phyloP scores from a whole-genome alignment of 768 basidiomycete genomes.

The Brasilioporus rufonigricans region DNA sequence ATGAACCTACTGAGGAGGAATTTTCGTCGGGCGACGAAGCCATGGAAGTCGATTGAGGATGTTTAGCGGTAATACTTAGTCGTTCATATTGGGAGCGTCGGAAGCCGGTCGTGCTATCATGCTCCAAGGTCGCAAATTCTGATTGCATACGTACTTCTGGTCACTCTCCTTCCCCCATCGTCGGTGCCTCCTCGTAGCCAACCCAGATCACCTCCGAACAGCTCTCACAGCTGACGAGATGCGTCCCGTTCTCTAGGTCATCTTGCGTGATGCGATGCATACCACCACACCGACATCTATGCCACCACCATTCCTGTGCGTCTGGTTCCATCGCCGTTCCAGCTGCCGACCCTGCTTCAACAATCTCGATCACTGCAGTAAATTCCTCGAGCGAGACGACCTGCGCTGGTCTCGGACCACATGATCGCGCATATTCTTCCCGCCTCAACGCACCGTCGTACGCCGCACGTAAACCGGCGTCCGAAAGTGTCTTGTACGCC shows the following conservation, averaged over 20 bases:
- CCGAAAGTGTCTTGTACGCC: conserved; percentile 63
- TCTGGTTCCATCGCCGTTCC: conserved; percentile 35
- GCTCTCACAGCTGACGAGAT: conserved; percentile 67
- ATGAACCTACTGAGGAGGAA: conserved; percentile 31
- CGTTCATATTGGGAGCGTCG: not conserved
- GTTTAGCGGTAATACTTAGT: not conserved
- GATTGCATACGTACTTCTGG: not conserved
- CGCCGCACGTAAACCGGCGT: conserved; percentile 42
- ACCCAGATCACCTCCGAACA: conserved; percentile 86
- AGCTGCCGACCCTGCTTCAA: not conserved
- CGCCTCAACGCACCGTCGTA: conserved; percentile 43
- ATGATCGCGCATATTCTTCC: conserved; percentile 5
- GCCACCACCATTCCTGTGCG: conserved; percentile 45
- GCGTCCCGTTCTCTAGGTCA: conserved; percentile 68
- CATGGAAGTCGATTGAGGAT: conserved; percentile 34
- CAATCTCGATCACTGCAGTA: not conserved
- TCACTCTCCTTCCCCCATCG: conserved; percentile 13
- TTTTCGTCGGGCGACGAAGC: conserved; percentile 15
- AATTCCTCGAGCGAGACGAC: conserved; percentile 79
- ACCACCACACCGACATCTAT: conserved; percentile 76
- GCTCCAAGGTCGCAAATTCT: not conserved
- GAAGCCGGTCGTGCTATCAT: too few species aligned
- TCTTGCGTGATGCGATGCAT: conserved; percentile 52
- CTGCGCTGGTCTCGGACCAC: conserved; percentile 67
- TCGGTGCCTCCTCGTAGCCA: conserved; percentile 62